Percentiles rank a stretch among this genome's conserved stretches.
phyloP scores from a whole-genome alignment of 1,139 yeast genomes.

The Geotrichum klebahnii region DNA sequence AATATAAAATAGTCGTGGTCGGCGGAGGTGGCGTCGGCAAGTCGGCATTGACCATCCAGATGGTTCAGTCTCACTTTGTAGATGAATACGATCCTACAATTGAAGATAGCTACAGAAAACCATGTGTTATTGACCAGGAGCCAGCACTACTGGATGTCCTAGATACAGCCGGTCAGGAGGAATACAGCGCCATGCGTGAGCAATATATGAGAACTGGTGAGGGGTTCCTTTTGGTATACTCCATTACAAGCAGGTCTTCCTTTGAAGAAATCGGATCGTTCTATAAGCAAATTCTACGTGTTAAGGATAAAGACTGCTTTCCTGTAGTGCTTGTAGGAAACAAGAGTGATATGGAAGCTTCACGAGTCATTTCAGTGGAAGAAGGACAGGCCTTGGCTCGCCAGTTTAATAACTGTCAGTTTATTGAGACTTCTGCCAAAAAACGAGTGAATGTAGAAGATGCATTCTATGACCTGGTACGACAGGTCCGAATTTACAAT shows the following conservation, averaged over 20 bases:
- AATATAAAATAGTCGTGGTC: conserved; percentile 80
- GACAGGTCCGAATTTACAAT: conserved; percentile 53
- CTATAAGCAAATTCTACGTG: conserved; percentile 78
- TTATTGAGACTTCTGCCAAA: conserved; percentile 91
- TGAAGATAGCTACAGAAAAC: conserved; percentile 70
- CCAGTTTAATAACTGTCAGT: conserved; percentile 63
- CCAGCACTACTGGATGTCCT: conserved; percentile 79
- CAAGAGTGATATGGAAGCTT: conserved; percentile 67
- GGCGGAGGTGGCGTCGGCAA: conserved; percentile 99
- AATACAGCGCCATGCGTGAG: conserved; percentile 86
- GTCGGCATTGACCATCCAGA: conserved; percentile 84
- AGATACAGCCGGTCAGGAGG: conserved; percentile 93
- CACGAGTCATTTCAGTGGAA: conserved; percentile 62
- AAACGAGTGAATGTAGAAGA: conserved; percentile 91
- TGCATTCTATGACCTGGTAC: conserved; percentile 73
- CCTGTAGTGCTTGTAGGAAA: conserved; percentile 43
- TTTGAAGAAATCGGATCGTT: conserved; percentile 74
- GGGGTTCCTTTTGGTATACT: conserved; percentile 50
- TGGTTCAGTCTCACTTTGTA: conserved; percentile 43
- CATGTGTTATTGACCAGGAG: conserved; percentile 67
- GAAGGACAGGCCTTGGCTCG: conserved; percentile 76
- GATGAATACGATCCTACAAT: conserved; percentile 89
- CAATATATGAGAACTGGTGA: conserved; percentile 71
- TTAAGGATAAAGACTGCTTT: conserved; percentile 52
- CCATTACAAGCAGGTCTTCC: conserved; percentile 74